Base-by-base conservation (phyloP, 495 filamentous ascomycete species). In the Talaromyces trachyspermus region DNA sequence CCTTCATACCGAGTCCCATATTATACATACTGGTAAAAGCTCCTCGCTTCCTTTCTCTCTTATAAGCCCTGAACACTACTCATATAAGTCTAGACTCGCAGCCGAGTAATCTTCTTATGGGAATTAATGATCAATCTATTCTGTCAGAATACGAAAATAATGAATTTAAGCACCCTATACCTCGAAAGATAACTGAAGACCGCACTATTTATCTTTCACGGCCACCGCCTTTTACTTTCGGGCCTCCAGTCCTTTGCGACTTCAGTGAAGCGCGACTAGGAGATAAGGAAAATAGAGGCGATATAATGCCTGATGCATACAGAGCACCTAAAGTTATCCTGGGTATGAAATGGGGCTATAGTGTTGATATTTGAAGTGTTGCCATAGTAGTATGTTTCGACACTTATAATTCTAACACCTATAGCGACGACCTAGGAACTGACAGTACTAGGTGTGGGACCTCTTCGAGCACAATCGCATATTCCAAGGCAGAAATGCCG, bases 11-110 rank as follows among this genome's bases (percentile, higher is more conserved):
- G 65, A 70, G 29, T 64, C 61, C 9, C 10, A 57, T 10, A 37
- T 74, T 14, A 63, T 72, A 26, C 72, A 78, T 51, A 71, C 70
- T 15, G 71, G 72, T 72, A 51, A 37, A 49, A 3, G 35, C 7
- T 37, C 8, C 2, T 37, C n/a, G n/a, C 19, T 11, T 37, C 17
- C 35, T 37, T 14, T 37, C 35, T 37, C 9, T 37, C 8, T 37
- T 14, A 37, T 14, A 19, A 37, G 12, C 12, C 27, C 12, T 17
- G 35, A 14, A n/a, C n/a, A n/a, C n/a, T n/a, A n/a, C 35, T 12
- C 51, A 35, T 47, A 24, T 26, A 5, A 55, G 0, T 20, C 7
- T 36, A 65, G 56, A 62, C 38, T 6, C 64, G 14, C 52, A 63
- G 45, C 43, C 52, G 17, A 55, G 49, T 30, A 65, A 65, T 32